phyloP scores from a whole-genome alignment of 768 basidiomycete genomes.

The Cytidiella melzeri region DNA sequence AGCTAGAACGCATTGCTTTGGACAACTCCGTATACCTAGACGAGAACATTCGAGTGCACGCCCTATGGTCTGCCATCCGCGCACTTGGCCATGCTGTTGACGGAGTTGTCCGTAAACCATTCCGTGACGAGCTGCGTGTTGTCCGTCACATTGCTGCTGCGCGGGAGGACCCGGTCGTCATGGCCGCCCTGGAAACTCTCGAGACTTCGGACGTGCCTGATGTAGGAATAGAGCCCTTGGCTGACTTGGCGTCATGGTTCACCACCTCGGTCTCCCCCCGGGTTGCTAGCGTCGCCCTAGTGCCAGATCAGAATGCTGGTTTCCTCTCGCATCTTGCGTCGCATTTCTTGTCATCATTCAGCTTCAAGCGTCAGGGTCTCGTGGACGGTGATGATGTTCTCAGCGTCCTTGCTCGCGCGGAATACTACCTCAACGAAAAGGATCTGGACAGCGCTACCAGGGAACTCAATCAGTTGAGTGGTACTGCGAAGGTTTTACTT shows the following conservation, averaged over 20 bases:
- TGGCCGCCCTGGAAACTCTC: conserved; percentile 60
- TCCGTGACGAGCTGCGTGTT: conserved; percentile 84
- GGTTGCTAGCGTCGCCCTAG: conserved; percentile 83
- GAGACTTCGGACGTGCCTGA: conserved; percentile 71
- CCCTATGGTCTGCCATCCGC: conserved; percentile 89
- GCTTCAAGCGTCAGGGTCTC: conserved; percentile 76
- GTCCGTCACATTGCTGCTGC: conserved; percentile 69
- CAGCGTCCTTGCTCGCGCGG: conserved; percentile 82
- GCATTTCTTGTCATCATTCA: conserved; percentile 64
- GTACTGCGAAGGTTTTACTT: conserved; percentile 67
- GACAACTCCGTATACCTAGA: conserved; percentile 90
- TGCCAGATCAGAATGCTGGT: conserved; percentile 87
- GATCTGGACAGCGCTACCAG: conserved; percentile 85
- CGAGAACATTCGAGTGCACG: conserved; percentile 88
- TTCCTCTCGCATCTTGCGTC: conserved; percentile 83
- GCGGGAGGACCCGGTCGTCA: conserved; percentile 62
- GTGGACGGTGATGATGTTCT: conserved; percentile 79
- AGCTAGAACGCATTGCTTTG: conserved; percentile 83
- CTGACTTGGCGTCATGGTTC: conserved; percentile 91
- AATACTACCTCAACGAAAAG: conserved; percentile 86
- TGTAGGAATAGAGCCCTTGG: conserved; percentile 80
- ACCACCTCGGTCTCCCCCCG: conserved; percentile 73
- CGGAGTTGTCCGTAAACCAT: conserved; percentile 66
- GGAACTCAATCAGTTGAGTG: conserved; percentile 86
- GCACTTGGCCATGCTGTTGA: conserved; percentile 63